A percentile compares a stretch with the other conserved stretches of the same genome.
phyloP scores from a whole-genome alignment of 441 rosid species.

The Euphorbia schlechtendalii region DNA sequence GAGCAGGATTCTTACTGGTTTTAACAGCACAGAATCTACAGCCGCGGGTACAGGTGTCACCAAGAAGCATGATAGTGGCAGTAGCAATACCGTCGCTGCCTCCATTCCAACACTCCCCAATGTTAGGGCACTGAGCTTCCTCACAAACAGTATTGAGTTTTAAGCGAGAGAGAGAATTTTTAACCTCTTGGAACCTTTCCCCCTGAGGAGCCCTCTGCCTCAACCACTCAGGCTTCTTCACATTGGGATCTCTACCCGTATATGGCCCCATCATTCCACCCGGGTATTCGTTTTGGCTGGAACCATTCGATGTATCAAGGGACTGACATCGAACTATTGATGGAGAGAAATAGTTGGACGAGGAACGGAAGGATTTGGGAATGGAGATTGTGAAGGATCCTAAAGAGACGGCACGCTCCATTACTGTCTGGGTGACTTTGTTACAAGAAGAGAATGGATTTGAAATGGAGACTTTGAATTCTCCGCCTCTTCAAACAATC shows the following conservation, averaged over 20 bases:
- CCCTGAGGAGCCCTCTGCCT: constrained; percentile 95
- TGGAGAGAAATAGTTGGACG: not conserved
- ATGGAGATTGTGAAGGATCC: constrained; percentile 35
- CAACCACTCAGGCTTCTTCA: constrained; percentile 82
- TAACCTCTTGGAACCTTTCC: constrained; percentile 64
- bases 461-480: not conserved
- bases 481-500: not conserved
- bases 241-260: constrained; percentile 78
- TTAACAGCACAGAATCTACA: constrained; percentile 98
- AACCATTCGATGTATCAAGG: constrained; percentile 13
- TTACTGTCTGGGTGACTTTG: no score
- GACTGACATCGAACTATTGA: constrained; percentile 26
- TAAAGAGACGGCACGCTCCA: constrained; percentile 26
- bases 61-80: constrained; percentile 94
- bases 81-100: constrained; percentile 95
- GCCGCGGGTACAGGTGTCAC: constrained; percentile 97
- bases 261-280: constrained; percentile 53
- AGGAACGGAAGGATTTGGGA: constrained; percentile 18
- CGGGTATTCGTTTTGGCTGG: constrained; percentile 26
- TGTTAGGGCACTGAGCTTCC: constrained; percentile 97
- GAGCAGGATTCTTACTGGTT: constrained; percentile 86
- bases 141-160: constrained; percentile 91
- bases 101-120: constrained; percentile 99
- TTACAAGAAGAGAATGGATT: not conserved
- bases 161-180: constrained; percentile 59